phyloP scores from a whole-genome alignment of 1,284 basidiomycete species.

The Ustilago sp. region DNA sequence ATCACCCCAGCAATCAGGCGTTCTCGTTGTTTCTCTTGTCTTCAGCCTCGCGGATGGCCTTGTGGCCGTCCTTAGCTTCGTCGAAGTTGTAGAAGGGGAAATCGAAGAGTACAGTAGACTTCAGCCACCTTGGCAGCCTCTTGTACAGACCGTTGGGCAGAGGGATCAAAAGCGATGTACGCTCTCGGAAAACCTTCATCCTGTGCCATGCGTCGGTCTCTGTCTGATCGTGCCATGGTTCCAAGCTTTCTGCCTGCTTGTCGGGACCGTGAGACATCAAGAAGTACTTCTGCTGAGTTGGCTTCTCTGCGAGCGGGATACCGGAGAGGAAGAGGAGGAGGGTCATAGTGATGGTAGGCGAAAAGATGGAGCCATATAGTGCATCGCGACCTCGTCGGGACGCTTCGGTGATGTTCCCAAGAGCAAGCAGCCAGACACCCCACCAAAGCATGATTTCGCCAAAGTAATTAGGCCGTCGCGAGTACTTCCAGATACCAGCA shows the following conservation, averaged over 20 bases:
- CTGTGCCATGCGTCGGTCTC: slow-evolving; percentile 61
- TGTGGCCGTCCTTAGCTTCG: slow-evolving; percentile 57
- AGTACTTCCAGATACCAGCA: slow-evolving; percentile 50
- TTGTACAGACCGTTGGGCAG: slow-evolving; percentile 76
- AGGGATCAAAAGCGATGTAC: slow-evolving; percentile 78
- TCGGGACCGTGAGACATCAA: slow-evolving; percentile 72
- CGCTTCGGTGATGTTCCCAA: slow-evolving; percentile 38
- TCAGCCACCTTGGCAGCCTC: slow-evolving; percentile 74
- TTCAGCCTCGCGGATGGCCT: slow-evolving; percentile 54
- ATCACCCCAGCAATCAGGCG: slow-evolving; percentile 8
- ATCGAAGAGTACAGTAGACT: slow-evolving; percentile 76
- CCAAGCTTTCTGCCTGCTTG: slow-evolving; percentile 35
- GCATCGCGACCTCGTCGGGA: slow-evolving; percentile 38
- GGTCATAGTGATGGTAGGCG: slow-evolving; percentile 64
- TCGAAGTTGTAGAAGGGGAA: slow-evolving; percentile 64
- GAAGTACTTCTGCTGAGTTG: slow-evolving; percentile 77
- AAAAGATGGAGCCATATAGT: slow-evolving; percentile 59
- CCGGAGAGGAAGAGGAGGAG: slow-evolving; percentile 74
- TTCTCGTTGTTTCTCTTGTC: slow-evolving; percentile 46
- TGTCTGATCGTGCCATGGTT: slow-evolving; percentile 51
- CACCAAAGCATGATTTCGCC: slow-evolving; percentile 75
- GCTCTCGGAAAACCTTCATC: slow-evolving; percentile 60
- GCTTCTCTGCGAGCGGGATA: slow-evolving; percentile 80
- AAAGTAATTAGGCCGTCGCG: slow-evolving; percentile 78
- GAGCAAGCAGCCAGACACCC: slow-evolving; percentile 55